Percentiles rank a stretch among this genome's conserved stretches.
These are phyloP conservation scores for Penicillium sumatraense DNA, from an alignment of 2,329 filamentous ascomycete species.

Conservation along the genomic window DNA sequence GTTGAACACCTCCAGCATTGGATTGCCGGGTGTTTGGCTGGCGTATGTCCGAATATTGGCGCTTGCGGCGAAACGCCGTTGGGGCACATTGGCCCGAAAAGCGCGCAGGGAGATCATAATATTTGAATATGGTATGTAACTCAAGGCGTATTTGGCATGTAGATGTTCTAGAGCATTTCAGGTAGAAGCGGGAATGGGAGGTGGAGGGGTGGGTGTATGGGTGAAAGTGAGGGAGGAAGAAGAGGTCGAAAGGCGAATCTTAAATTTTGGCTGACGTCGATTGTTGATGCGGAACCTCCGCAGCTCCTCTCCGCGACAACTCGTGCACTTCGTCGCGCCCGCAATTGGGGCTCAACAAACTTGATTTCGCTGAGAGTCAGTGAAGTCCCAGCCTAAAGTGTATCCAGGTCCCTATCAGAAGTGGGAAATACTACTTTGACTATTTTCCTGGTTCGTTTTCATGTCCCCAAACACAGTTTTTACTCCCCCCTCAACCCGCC, in stretches of 20 bases:
- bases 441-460: conserved; percentile 2
- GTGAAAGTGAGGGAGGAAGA: not conserved
- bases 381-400: not conserved
- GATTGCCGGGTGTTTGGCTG: conserved; percentile 74
- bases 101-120: conserved; percentile 24
- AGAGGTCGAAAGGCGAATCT: conserved; percentile 6
- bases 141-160: not conserved
- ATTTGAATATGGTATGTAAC: not conserved
- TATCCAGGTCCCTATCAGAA: not conserved
- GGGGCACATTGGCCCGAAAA: conserved; percentile 19
- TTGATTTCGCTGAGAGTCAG: not conserved
- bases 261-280: conserved; percentile 33
- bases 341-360: not conserved
- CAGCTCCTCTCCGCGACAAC: conserved; percentile 24
- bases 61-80: conserved; percentile 17
- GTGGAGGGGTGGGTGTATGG: not conserved
- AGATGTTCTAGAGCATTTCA: conserved; percentile 8
- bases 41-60: conserved; percentile 65
- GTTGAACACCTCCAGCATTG: conserved; percentile 90
- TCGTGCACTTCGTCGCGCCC: conserved; percentile 12
- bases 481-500: not conserved
- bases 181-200: not conserved
- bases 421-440: not conserved
- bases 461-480: not conserved
- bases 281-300: conserved; percentile 30